Evolutionary conservation across 768 basidiomycete species (phyloP), one percentile per base, ranked within the genome.

Genomic region (Lactarius evosmus): DNA sequence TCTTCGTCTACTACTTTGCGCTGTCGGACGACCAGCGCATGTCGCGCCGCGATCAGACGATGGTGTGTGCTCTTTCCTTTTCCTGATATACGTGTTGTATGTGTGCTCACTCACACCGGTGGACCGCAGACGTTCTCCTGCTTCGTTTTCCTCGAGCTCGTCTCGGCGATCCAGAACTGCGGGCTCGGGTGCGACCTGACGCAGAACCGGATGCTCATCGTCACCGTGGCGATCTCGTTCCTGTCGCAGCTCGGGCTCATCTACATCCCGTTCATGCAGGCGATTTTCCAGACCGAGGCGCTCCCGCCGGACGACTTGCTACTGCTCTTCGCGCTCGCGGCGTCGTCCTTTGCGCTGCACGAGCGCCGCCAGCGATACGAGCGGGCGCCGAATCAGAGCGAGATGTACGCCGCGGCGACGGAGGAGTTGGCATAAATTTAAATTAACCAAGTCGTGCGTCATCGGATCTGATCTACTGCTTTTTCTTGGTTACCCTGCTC

Each of bases 91-190:
- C 6, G n/a, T 22, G 55, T 41, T 38, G 22, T 50, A 46, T 36
- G 56, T n/a, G n/a, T 50, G 70, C 56, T 33, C 55, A n/a, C 14
- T 27, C 51, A 11, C 9, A n/a, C n/a, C n/a, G n/a, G n/a, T n/a
- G n/a, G n/a, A n/a, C n/a, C 3, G n/a, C 74, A 97, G 96, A 98
- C 96, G 29, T 98, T 98, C 75, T 91, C 95, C 19, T 89, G 87
- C 72, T 98, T 98, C 76, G 96, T 98, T 62, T 92, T 98, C 80
- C 88, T 98, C 66, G 96, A 98, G 75, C 85, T 98, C 50, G 90
- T 94, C 11, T 98, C 95, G 41, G 96, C 96, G 1, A 75, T 97
- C 34, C 95, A 98, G 74, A 96, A 92, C 74, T 91, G 96, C 59
- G 94, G 94, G 12, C 83, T 98, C 17, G 86, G 88, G 46, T 96